These are phyloP conservation scores for Fusarium sp. DNA, from an alignment of 2,329 filamentous ascomycete genomes.

Conservation along the genomic window DNA sequence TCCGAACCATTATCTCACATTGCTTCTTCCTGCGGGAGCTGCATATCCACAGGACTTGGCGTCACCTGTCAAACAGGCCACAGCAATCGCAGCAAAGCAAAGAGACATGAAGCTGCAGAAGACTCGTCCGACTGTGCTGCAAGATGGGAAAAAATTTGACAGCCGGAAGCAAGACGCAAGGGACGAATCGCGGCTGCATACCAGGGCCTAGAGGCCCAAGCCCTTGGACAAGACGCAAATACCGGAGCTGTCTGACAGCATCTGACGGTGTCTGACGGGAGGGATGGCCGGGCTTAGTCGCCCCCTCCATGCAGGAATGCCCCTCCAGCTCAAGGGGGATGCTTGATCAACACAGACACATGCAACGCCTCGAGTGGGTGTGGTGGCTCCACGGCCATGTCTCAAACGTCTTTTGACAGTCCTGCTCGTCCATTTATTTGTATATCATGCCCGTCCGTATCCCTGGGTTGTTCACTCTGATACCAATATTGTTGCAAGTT, in stretches of 20 bases:
- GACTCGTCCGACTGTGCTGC: constrained; percentile 11
- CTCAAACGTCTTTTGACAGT: constrained; percentile 39
- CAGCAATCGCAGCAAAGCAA: constrained; percentile 20
- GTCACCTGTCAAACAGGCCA: constrained; percentile 19
- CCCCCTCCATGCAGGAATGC: constrained; percentile 45
- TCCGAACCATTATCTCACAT: constrained; percentile 26
- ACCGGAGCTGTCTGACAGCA: constrained; percentile 29
- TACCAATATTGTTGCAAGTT: constrained; percentile 38
- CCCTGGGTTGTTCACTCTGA: constrained; percentile 38
- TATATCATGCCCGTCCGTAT: constrained; percentile 46
- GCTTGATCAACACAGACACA: constrained; percentile 33
- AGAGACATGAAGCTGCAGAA: constrained; percentile 13
- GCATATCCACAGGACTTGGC: constrained; percentile 5
- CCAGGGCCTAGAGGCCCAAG: constrained; percentile 35
- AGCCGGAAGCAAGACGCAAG: constrained; percentile 38
- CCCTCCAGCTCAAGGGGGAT: constrained; percentile 43
- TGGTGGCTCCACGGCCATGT: constrained; percentile 42
- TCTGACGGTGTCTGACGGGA: constrained; percentile 27
- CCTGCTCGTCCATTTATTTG: constrained; percentile 40
- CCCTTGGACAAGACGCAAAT: constrained; percentile 32
- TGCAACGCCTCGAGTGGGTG: constrained; percentile 36
- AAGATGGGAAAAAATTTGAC: constrained; percentile 13
- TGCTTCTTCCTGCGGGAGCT: constrained; percentile 28
- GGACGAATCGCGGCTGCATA: constrained; percentile 39
- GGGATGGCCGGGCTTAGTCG: constrained; percentile 39